Evolutionary conservation across 176 grass and related monocot species (phyloP), one percentile per base, ranked within the genome.

Genomic region (Musa acuminata): DNA sequence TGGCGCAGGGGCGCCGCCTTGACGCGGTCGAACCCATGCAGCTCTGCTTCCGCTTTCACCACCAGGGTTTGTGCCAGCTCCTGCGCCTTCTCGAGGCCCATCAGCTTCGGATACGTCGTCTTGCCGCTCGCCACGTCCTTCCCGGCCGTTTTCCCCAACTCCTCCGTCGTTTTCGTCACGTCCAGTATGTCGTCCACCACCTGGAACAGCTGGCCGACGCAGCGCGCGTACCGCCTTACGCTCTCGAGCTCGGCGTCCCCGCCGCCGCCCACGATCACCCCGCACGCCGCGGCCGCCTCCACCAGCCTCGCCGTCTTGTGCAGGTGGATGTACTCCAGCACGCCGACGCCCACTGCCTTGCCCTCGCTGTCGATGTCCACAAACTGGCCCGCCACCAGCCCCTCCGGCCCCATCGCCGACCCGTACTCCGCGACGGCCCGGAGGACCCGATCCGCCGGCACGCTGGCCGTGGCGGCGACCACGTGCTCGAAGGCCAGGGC

Each of bases 401-500:
- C 86, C 11, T 72, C 82, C 1, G 52, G 26, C 0, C 82, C 86
- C 0, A 81, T 62, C 0, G 80, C 79, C 3, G 16, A 25, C 8
- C 71, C 83, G 20, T 85, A 72, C 84, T 89, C 87, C 0, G 71
- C 1, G 25, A 89, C n/a, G 8, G 73, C 84, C 9, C 87, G 73
- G 11, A 89, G 43, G 20, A 53, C 55, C 51, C 83, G 80, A 2
- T 80, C 83, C 2, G 76, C 24, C 1, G 80, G 17, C 11, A 83
- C 74, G n/a, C 13, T 49, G 10, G 13, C 48, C 1, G 43, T 19
- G 67, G 53, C 2, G 9, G 22, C 43, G 13, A 73, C 87, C 9
- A 67, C 17, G 71, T 86, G 84, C 64, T 89, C 80, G 64, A 89
- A 89, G 19, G 87, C 80, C 21, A 86, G 49, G n/a, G 87, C 64